Evolutionary conservation across 129 eudicot genomes (phyloP), one percentile per base, ranked within the genome.

Genomic region (Lonicera japonica): DNA sequence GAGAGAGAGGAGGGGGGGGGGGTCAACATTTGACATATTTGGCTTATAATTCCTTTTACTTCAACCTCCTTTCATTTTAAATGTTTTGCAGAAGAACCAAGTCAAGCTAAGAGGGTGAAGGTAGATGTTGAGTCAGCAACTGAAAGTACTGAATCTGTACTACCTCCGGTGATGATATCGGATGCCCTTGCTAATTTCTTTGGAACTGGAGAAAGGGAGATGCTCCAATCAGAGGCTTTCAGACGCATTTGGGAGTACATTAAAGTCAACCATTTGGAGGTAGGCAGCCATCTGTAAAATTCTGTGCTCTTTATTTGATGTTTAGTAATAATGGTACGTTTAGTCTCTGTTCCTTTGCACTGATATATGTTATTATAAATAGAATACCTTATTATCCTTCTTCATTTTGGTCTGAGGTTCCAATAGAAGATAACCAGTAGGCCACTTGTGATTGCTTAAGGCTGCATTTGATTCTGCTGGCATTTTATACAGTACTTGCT

Each of bases 191-290:
- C 92, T 11, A 81, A 73, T 40, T 86, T 88, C 58, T 75, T 90
- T 70, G 95, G 89, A 70, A 81, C 77, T 58, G 85, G 54, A 50
- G 92, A 86, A 73, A 80, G 80, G 73, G 95, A 90, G 62, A 86
- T 90, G 95, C 73, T 76, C 0, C 78, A 86, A 56, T 77, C 97
- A 0, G 97, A 86, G 60, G 95, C 83, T 7, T 75, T 80, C 47
- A 68, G 82, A 47, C 88, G 83, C 70, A 71, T 90, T 66, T 86
- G 90, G 90, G 97, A 86, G 69, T 90, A 90, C 78, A 86, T 90
- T 57, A 90, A 86, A 73, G 77, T 67, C 45, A 74, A 90, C 69
- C 73, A 86, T 38, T 84, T 90, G 64, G 97, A 90, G 97, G 95
- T 90, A 51, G 47, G 81, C 65, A 18, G 11, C 22, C 19, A 21